Base-by-base conservation (phyloP, 2,329 filamentous ascomycete genomes). In the Venturia oleaginea region DNA sequence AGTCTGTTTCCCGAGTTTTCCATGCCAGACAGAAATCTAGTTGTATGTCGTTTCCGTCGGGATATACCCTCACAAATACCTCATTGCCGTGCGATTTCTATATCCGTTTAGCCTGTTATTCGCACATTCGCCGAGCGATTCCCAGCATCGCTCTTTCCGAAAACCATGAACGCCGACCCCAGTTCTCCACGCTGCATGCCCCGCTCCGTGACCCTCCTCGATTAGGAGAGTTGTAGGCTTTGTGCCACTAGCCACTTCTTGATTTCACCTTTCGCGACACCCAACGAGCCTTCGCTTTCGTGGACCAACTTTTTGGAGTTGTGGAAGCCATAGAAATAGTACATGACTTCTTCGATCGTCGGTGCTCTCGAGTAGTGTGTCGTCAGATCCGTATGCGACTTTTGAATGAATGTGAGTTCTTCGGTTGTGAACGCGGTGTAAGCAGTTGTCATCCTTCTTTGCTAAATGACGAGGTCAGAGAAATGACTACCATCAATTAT, bases 391-490 rank as follows among this genome's bases (percentile, higher is more conserved):
- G 51, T n/a, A 19, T 37, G 30, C 4, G 51, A 57, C 3, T 57
- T 57, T 34, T 34, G 51, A 7, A 57, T 57, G 51, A 57, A 57
- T 17, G 30, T 32, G 51, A 57, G 51, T 34, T 57, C 51, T 57
- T 57, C 51, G 27, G 51, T 34, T 32, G 51, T 57, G 30, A 57
- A 57, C 2, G 51, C 27, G 0, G 51, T 57, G 30, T 57, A 57
- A 6, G 51, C 51, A 34, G 51, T 57, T 10, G 51, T 57, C 51
- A 57, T 11, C 30, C 51, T 57, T 34, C 51, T 57, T 57, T 57
- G 51, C 51, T 57, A 15, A 19, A 22, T 4, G 24, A 11, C 6
- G 13, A 55, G 51, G 17, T 57, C 24, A 34, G 51, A 19, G 30
- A 57, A 2, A 8, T 48, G 30, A 34, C n/a, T 4, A 1, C 4